Base-by-base conservation (phyloP, 1,139 yeast species). In the Candida sojae region DNA sequence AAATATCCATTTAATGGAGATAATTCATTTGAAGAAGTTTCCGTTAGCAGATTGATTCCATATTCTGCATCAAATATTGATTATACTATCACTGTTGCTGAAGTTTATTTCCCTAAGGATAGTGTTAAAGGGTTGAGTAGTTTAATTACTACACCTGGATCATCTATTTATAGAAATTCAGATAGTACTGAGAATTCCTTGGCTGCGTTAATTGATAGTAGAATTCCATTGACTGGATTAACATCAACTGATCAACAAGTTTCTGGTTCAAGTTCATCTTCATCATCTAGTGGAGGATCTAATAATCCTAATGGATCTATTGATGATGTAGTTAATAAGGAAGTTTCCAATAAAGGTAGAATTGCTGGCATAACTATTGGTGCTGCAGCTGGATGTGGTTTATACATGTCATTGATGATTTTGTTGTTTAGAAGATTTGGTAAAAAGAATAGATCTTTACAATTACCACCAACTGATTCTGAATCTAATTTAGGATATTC, bases 61-160 rank as follows among this genome's bases (percentile, higher is more conserved):
- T 84, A 79, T 59, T 73, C 82, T 3, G 78, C 87, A 2, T 54
- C 58, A n/a, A 75, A 70, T 39, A 63, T 73, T 51, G 59, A 67
- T 42, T 86, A 86, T 62, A 77, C 86, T 41, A 84, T 86, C 48
- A 84, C 92, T 0, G 87, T 87, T 52, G 93, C 93, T 13, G 88
- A 84, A 62, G 87, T 86, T 46, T 86, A 83, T 60, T 86, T 84
- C 74, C 89, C 89, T 42, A 62, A 69, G n/a, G 64, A 64, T 11
- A 67, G 77, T 12, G 71, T 84, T 13, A 59, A 61, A 11, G 62
- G 70, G 0, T 72, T 87, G 56, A 77, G 78, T 48, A 62, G 63
- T 34, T 64, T 72, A 42, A 64, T 87, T 38, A 65, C 68, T 44
- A 67, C 79, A 50, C 45, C 70, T 0, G 57, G 66, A 11, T 84